Conservation (phyloP, 768 basidiomycete species). For the Tylopilus felleus region DNA sequence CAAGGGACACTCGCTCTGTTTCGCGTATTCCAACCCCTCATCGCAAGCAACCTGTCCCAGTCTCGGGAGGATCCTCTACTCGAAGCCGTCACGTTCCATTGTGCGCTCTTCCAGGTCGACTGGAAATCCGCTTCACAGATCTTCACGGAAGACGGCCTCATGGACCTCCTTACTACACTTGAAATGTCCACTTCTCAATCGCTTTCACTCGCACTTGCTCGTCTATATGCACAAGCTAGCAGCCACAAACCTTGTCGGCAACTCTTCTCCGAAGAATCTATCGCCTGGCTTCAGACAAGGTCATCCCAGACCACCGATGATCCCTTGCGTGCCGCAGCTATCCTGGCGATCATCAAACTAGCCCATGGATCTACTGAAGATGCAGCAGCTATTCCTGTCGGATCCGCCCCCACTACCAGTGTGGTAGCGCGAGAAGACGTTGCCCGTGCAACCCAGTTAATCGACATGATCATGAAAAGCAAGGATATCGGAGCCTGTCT, state of each 20-base stretch:
- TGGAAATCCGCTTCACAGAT: slow-evolving; percentile 62
- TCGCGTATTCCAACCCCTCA: slow-evolving; percentile 47
- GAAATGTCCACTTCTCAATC: slow-evolving; percentile 55
- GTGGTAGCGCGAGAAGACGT: slow-evolving; percentile 32
- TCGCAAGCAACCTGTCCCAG: slow-evolving; percentile 52
- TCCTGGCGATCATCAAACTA: slow-evolving; percentile 77
- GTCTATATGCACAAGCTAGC: slow-evolving; percentile 71
- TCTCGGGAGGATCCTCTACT: slow-evolving; percentile 51
- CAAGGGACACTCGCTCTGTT: slow-evolving; percentile 48
- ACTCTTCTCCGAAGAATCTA: slow-evolving; percentile 51
- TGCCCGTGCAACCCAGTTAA: slow-evolving; percentile 53
- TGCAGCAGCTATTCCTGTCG: slow-evolving; percentile 21
- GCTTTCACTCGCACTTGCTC: slow-evolving; percentile 61
- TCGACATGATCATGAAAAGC: slow-evolving; percentile 45
- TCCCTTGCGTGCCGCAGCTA: slow-evolving; percentile 56
- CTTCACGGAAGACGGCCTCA: slow-evolving; percentile 57
- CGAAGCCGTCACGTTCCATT: slow-evolving; percentile 60
- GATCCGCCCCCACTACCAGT: slow-evolving; percentile 9
- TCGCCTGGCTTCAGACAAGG: slow-evolving; percentile 65
- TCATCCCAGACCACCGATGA: slow-evolving; percentile 46
- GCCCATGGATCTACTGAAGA: slow-evolving; percentile 54
- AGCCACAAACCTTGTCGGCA: slow-evolving; percentile 71
- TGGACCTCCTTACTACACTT: slow-evolving; percentile 59
- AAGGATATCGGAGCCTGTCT: slow-evolving; percentile 40
- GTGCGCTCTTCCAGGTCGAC: slow-evolving; percentile 85